Evolutionary conservation across 306 rosid genomes (phyloP).

Genomic region (Begonia fuchsioides): DNA sequence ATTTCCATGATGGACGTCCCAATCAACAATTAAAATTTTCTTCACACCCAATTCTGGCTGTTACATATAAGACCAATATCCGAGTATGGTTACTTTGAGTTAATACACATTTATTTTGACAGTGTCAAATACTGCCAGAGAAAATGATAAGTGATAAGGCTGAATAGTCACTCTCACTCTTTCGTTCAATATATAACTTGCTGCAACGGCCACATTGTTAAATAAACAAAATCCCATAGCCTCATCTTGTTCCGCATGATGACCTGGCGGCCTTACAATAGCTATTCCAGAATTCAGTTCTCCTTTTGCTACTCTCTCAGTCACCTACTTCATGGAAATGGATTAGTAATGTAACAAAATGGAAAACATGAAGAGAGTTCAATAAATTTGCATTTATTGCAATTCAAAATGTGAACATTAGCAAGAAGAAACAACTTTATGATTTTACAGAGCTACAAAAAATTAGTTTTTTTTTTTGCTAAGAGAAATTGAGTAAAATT

Average conservation of each 20-base stretch:
- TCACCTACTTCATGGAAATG: conserved; percentile 22
- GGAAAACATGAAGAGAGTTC: too few relatives aligned
- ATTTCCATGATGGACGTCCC: conserved; percentile 99
- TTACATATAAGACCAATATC: conserved; percentile 15
- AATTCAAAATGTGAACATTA: too few relatives aligned
- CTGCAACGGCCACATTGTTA: conserved; percentile 81
- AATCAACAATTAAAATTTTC: conserved; percentile 76
- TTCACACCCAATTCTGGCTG: conserved; percentile 77
- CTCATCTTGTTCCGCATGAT: conserved; percentile 72
- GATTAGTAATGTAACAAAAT: conserved; percentile 4
- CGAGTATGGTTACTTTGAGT: conserved; percentile 3
- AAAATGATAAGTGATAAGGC: not conserved
- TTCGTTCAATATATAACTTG: conserved; percentile 53
- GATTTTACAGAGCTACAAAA: too few relatives aligned
- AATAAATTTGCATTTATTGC: too few relatives aligned
- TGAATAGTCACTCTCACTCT: conserved; percentile 30
- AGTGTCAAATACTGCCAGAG: too few relatives aligned
- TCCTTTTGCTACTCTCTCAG: conserved; percentile 63
- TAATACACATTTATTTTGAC: not conserved
- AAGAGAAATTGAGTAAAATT: too few relatives aligned
- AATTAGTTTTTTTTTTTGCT: too few relatives aligned
- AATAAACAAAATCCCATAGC: conserved; percentile 94
- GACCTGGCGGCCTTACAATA: conserved; percentile 95
- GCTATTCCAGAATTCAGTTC: conserved; percentile 72
- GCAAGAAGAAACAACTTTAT: too few relatives aligned